A percentile compares a stretch with the other conserved stretches of the same genome.
Conservation (phyloP, 495 filamentous ascomycete species). For the Xanthoparmelia taractica region DNA sequence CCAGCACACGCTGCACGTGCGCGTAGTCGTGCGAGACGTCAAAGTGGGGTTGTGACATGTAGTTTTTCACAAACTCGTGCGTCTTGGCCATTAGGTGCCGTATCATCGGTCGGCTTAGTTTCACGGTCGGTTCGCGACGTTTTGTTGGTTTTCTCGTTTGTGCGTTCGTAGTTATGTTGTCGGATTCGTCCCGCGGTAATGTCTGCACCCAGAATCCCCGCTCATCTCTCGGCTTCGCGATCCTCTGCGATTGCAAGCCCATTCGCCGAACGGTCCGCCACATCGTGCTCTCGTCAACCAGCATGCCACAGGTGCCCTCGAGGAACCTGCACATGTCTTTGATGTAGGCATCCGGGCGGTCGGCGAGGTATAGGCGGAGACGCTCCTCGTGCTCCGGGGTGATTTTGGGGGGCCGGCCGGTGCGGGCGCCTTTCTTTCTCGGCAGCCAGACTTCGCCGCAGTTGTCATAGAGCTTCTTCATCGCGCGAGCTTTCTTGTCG, state of each 20-base stretch:
- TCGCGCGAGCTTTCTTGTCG: slow-evolving; percentile 15
- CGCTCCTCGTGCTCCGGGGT: slow-evolving; percentile 13
- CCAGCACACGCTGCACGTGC: slow-evolving; percentile 73
- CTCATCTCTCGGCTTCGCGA: slow-evolving; percentile 10
- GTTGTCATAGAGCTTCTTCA: slow-evolving; percentile 19
- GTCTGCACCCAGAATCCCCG: slow-evolving; percentile 15
- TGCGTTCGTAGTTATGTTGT: not conserved
- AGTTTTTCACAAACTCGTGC: slow-evolving; percentile 49
- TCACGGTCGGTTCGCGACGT: not conserved
- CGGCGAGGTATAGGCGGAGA: slow-evolving; percentile 16
- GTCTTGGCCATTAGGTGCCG: slow-evolving; percentile 16
- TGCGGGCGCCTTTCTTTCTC: not conserved
- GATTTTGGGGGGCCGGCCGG: slow-evolving; percentile 19
- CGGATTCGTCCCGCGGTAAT: slow-evolving; percentile 18
- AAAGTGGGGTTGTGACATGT: slow-evolving; percentile 58
- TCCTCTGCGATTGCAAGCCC: slow-evolving; percentile 4
- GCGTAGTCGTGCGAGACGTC: slow-evolving; percentile 80
- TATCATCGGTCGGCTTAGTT: not conserved
- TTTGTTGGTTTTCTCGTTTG: slow-evolving; percentile 1
- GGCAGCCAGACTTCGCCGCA: slow-evolving; percentile 21
- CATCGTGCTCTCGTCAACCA: slow-evolving; percentile 15
- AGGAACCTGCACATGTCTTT: slow-evolving; percentile 23
- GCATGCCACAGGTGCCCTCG: slow-evolving; percentile 8
- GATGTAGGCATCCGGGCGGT: slow-evolving; percentile 20
- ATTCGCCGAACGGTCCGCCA: slow-evolving; percentile 4